These are phyloP conservation scores for Phaeosphaeria sp. DNA, from an alignment of 2,329 filamentous ascomycete genomes.

Conservation along the genomic window DNA sequence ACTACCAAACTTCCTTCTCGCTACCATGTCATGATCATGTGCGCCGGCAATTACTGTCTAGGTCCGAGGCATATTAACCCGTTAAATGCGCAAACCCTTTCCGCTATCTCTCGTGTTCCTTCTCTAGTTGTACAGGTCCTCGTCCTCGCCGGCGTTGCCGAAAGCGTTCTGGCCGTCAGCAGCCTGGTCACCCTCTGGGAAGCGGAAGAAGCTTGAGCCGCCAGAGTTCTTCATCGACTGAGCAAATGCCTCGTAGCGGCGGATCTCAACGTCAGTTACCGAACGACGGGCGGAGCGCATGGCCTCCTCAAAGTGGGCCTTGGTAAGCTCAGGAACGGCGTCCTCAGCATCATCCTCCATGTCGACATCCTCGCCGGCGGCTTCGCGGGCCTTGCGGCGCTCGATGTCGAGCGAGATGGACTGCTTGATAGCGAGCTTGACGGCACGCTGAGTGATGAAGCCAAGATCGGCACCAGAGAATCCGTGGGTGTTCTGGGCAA, in stretches of 20 bases:
- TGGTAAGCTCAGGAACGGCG: constrained; percentile 93
- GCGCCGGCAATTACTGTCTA: constrained; percentile 28
- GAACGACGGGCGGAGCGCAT: constrained; percentile 95
- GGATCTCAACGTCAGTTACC: constrained; percentile 95
- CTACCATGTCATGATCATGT: background rate
- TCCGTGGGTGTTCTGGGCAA: constrained; percentile 95
- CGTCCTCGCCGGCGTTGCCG: constrained; percentile 89
- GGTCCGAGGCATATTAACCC: constrained; percentile 10
- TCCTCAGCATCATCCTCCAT: constrained; percentile 81
- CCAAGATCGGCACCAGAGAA: constrained; percentile 99
- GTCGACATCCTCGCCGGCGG: constrained; percentile 71
- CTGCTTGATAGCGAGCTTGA: constrained; percentile 99
- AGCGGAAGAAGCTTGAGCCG: constrained; percentile 97
- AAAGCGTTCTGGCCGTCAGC: constrained; percentile 63
- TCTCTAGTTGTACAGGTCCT: constrained; percentile 92
- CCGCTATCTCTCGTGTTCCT: constrained; percentile 16
- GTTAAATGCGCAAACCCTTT: constrained; percentile 19
- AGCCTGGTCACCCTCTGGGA: constrained; percentile 66
- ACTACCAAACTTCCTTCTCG: background rate
- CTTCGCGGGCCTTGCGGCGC: constrained; percentile 87
- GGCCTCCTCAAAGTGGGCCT: constrained; percentile 97
- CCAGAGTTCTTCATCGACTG: constrained; percentile 99
- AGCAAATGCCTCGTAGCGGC: constrained; percentile 96
- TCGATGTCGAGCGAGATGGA: constrained; percentile 89
- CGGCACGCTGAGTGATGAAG: constrained; percentile 97